Conservation (phyloP, 768 basidiomycete genomes). For the Filobasidium floriforme region DNA sequence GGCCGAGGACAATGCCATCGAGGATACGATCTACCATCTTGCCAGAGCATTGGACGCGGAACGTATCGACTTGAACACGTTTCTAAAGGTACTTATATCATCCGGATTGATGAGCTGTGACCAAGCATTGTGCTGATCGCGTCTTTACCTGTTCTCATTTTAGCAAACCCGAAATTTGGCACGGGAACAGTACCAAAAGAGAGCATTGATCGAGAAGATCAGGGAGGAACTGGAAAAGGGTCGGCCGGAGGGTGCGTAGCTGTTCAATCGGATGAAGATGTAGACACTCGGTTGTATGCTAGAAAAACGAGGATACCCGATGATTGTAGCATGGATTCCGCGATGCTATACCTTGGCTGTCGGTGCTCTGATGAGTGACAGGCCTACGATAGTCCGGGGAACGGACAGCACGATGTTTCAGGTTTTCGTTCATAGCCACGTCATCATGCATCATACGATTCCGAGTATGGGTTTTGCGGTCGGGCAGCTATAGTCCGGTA, state of each 20-base stretch:
- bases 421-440: no score
- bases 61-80: constrained; percentile 86
- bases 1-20: constrained; percentile 99
- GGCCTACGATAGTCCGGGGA: no score
- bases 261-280: no score
- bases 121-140: not conserved
- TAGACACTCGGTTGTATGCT: no score
- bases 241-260: not conserved
- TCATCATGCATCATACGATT: no score
- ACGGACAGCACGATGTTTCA: no score
- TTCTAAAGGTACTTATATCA: constrained; percentile 64
- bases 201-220: constrained; percentile 89
- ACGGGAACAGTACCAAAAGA: constrained; percentile 94
- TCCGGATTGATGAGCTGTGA: constrained; percentile 20
- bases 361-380: no score
- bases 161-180: constrained; percentile 69
- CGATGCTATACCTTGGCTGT: no score
- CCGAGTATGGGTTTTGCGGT: no score
- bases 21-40: constrained; percentile 95
- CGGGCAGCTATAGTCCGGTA: no score
- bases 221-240: constrained; percentile 10
- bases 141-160: constrained; percentile 10
- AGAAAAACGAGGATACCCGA: no score
- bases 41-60: constrained; percentile 75
- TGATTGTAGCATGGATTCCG: no score